Percentiles rank a stretch among this genome's conserved stretches.
These are phyloP conservation scores for Paraleonurus japonicus DNA, from an alignment of 257 asterid genomes.

Conservation along the genomic window DNA sequence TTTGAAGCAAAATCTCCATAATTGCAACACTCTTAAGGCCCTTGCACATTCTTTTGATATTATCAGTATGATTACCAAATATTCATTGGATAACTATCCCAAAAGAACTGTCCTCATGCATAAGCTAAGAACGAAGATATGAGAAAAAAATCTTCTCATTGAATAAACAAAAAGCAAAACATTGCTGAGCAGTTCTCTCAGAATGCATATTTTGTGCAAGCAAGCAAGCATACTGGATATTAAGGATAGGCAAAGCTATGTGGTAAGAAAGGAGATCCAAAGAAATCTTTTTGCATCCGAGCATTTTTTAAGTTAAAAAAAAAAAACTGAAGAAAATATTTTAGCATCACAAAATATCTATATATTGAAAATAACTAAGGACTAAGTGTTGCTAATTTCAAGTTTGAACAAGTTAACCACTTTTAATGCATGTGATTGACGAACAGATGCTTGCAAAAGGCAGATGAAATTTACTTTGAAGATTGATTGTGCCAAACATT, in stretches of 20 bases:
- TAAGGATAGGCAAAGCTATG: background rate
- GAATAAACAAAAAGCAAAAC: constrained; percentile 7
- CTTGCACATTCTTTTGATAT: background rate
- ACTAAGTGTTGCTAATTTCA: background rate
- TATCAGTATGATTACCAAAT: background rate
- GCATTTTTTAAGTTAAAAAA: background rate
- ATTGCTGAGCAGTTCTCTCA: constrained; percentile 2
- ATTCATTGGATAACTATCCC: background rate
- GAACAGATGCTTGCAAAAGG: background rate
- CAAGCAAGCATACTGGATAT: background rate
- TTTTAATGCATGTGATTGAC: background rate
- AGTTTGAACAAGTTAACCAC: background rate
- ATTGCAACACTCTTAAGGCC: background rate
- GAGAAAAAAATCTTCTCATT: background rate
- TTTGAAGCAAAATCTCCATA: background rate
- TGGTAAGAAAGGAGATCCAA: background rate
- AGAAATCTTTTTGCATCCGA: background rate
- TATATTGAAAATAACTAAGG: background rate
- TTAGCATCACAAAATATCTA: background rate
- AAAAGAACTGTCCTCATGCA: constrained; percentile 5
- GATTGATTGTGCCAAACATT: background rate
- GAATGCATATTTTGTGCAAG: background rate
- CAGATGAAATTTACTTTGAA: background rate
- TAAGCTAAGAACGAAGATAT: background rate
- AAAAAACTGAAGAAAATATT: background rate